Base-by-base conservation (phyloP, 257 asterid species). In the Fraxinus pennsylvanica region DNA sequence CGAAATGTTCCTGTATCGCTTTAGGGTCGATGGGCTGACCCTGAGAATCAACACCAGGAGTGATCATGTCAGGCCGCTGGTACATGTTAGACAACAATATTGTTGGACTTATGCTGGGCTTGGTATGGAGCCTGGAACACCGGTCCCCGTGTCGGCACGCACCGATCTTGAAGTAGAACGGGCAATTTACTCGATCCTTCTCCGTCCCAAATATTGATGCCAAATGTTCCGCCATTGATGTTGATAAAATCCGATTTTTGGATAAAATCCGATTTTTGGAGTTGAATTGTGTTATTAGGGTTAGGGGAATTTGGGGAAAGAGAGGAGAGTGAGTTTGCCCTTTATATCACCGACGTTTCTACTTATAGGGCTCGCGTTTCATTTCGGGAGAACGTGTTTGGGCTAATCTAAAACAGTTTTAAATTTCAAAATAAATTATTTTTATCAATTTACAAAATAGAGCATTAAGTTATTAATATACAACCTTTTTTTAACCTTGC, bases 91-190 rank as follows among this genome's bases (percentile, higher is more conserved):
- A 92, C 17, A 94, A 88, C 78, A 94, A 82, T n/a, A 94, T 83
- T 19, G 96, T 92, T 1, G 99, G 97, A 83, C 99, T 94, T 61
- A 91, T 89, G 83, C 97, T 90, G 13, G 99, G 99, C 82, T 92
- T 94, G 41, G 97, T 91, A 82, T 94, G 99, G 72, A 91, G 96
- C 50, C 99, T 94, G 22, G 99, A 94, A 76, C 97, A 94, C 25
- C 99, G 97, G 82, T 94, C 97, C 1, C 99, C 99, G 82, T 94
- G 99, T 33, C 99, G 88, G 72, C 97, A 94, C 38, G 97, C 99
- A 73, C 97, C 99, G 86, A 92, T 93, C 89, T 94, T 94, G 85
- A 92, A 94, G 83, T 94, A 94, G 86, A 94, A 94, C 0, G 99
- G 99, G 32, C 99, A 94, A 83, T 94, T 94, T 78, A 94, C 99